A percentile compares a stretch with the other conserved stretches of the same genome.
Conservation (phyloP, 306 rosid species). For the Hippophae gyantsensis region DNA sequence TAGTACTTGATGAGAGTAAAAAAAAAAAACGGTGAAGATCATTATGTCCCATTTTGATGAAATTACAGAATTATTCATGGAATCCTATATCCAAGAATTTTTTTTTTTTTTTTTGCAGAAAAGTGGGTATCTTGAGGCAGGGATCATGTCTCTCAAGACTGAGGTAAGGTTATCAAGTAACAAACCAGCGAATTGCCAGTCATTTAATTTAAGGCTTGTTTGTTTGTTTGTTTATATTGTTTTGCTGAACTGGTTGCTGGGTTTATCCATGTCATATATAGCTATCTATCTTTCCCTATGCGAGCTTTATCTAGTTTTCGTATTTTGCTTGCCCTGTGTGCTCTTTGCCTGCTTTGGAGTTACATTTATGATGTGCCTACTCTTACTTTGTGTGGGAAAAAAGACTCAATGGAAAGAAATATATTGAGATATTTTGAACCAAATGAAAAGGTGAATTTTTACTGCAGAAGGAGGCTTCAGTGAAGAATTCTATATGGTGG, state of each 20-base stretch:
- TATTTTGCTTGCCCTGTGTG: no score
- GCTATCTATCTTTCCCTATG: not conserved
- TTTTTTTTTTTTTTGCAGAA: constrained; percentile 2
- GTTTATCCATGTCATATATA: not conserved
- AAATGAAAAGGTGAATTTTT: no score
- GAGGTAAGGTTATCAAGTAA: constrained; percentile 3
- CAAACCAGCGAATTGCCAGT: not conserved
- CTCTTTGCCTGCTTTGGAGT: no score
- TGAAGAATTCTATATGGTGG: no score
- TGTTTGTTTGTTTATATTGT: not conserved
- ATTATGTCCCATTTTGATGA: not conserved
- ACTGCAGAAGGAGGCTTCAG: no score
- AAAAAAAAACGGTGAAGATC: constrained; percentile 5
- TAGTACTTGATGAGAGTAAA: constrained; percentile 3
- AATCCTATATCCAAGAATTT: no score
- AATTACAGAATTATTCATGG: not conserved
- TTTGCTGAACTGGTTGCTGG: not conserved
- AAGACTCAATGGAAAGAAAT: no score
- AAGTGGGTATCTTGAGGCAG: constrained; percentile 2
- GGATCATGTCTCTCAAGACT: constrained; percentile 1
- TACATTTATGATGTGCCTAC: no score
- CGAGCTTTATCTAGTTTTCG: not conserved
- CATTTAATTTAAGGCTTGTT: not conserved
- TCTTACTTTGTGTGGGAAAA: no score
- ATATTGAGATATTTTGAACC: no score